These are phyloP conservation scores for Ambrosiella cleistominuta DNA, from an alignment of 2,329 filamentous ascomycete species.

Conservation along the genomic window DNA sequence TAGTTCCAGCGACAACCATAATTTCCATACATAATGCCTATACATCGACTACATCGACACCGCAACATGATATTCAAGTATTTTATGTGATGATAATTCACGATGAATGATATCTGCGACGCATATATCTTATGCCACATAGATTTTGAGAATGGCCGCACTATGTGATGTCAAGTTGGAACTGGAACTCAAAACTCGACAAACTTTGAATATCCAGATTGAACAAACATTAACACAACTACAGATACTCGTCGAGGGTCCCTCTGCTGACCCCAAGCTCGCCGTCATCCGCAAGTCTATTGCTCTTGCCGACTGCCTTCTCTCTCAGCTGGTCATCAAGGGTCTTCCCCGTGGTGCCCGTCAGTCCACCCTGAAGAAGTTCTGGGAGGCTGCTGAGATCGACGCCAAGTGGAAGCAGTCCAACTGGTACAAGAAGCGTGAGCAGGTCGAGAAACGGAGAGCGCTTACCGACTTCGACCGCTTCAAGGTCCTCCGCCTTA, in stretches of 20 bases:
- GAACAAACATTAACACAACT: conserved; percentile 14
- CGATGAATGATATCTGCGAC: background rate
- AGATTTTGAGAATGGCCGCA: background rate
- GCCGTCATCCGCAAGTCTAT: conserved; percentile 76
- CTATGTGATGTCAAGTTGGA: background rate
- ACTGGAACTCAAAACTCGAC: background rate
- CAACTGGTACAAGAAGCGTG: conserved; percentile 87
- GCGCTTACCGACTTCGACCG: conserved; percentile 95
- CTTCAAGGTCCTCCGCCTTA: conserved; percentile 98
- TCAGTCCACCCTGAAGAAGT: conserved; percentile 64
- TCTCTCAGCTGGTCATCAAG: conserved; percentile 76
- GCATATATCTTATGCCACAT: background rate
- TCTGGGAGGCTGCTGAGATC: conserved; percentile 82
- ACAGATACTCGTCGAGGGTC: conserved; percentile 91
- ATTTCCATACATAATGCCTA: background rate
- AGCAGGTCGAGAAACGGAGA: conserved; percentile 70
- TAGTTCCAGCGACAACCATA: conserved; percentile 7
- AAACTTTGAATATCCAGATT: background rate
- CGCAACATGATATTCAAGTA: too few species aligned
- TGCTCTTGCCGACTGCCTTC: conserved; percentile 63
- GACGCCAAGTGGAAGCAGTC: conserved; percentile 85
- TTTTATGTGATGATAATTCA: too few species aligned
- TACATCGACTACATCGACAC: too few species aligned
- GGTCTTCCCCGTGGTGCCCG: conserved; percentile 75
- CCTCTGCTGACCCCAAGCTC: conserved; percentile 62